phyloP scores from a whole-genome alignment of 2,329 filamentous ascomycete species.

The Cyphellophora attinorum region DNA sequence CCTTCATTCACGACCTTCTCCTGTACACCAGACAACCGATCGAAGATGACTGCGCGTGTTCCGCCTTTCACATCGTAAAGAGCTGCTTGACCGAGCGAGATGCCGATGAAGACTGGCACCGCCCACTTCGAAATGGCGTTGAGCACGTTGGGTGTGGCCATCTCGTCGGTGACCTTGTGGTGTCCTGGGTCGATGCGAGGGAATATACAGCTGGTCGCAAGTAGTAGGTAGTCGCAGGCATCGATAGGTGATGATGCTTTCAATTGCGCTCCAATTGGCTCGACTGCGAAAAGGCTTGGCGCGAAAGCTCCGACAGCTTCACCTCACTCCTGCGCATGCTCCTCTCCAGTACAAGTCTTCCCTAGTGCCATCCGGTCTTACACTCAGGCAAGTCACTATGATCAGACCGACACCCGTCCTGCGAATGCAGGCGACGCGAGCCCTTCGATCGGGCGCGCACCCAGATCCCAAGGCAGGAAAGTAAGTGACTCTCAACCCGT shows the following conservation, averaged over 20 bases:
- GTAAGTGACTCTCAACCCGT: constrained; percentile 24
- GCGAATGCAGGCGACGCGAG: constrained; percentile 14
- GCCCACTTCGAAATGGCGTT: constrained; percentile 57
- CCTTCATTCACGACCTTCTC: constrained; percentile 89
- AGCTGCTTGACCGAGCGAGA: constrained; percentile 62
- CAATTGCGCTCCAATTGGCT: too few species aligned
- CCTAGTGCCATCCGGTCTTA: too few species aligned
- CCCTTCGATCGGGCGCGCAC: constrained; percentile 18
- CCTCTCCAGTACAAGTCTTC: too few species aligned
- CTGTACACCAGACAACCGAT: constrained; percentile 83
- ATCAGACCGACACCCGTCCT: constrained; percentile 16
- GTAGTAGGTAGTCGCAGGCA: too few species aligned
- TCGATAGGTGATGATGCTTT: too few species aligned
- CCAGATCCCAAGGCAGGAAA: constrained; percentile 34
- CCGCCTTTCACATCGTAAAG: constrained; percentile 97
- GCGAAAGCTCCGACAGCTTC: too few species aligned
- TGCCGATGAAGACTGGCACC: constrained; percentile 62
- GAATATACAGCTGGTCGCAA: neutral
- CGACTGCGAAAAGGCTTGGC: too few species aligned
- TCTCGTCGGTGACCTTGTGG: constrained; percentile 6
- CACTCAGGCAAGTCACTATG: too few species aligned
- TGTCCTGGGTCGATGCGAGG: neutral
- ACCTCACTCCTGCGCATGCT: too few species aligned
- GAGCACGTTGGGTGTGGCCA: constrained; percentile 37
- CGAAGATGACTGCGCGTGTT: constrained; percentile 93